phyloP scores from a whole-genome alignment of 2,329 filamentous ascomycete species.

The Bertia moriformis region DNA sequence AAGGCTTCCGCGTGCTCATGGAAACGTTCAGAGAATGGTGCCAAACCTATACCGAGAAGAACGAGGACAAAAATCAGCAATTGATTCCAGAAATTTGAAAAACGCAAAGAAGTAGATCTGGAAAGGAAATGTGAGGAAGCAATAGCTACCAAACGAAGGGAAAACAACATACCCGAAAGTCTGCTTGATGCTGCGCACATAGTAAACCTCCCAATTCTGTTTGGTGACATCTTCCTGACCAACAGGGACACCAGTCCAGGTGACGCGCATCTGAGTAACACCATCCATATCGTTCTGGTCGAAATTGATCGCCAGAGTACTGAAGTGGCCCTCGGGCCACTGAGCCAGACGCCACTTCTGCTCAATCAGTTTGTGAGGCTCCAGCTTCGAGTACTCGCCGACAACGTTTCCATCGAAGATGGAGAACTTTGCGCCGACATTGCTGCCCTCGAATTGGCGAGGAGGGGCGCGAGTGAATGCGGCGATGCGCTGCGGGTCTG shows the following conservation, averaged over 20 bases:
- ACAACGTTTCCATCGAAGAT: constrained; percentile 57
- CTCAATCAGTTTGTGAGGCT: constrained; percentile 42
- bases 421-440: constrained; percentile 45
- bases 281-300: constrained; percentile 45
- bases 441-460: constrained; percentile 43
- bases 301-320: constrained; percentile 51
- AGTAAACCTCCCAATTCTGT: constrained; percentile 56
- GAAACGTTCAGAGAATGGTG: constrained; percentile 1
- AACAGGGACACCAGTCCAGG: constrained; percentile 53
- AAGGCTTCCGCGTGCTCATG: neutral
- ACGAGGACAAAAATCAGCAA: neutral
- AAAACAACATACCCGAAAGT: constrained; percentile 32
- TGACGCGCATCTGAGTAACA: constrained; percentile 52
- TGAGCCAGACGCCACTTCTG: constrained; percentile 57
- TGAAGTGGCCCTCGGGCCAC: constrained; percentile 53
- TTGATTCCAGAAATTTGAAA: neutral
- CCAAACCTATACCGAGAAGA: constrained; percentile 1
- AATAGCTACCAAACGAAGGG: neutral
- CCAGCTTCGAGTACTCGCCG: constrained; percentile 46
- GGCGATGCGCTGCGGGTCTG: constrained; percentile 48
- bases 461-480: constrained; percentile 53
- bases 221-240: constrained; percentile 57
- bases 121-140: neutral
- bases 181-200: constrained; percentile 43
- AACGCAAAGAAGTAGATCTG: neutral